Evolutionary conservation across 1,284 basidiomycete genomes (phyloP), one percentile per base, ranked within the genome.

Genomic region (Boletus chippewaensis): DNA sequence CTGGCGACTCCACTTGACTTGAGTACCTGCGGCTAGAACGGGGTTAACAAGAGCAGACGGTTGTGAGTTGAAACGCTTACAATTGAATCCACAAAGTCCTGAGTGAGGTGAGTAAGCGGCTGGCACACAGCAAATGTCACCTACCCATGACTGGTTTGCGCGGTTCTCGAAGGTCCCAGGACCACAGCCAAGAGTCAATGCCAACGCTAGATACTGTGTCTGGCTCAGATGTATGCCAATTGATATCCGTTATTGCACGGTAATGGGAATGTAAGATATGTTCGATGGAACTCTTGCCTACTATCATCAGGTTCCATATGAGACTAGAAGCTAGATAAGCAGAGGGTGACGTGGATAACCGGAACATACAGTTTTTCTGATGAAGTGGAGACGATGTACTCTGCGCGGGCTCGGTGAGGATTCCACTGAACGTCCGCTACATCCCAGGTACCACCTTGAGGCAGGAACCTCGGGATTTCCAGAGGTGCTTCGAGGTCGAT

Each of bases 351-450:
- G 38, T 2, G 9, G 40, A n/a, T 10, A 28, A 28, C 7, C 4
- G 36, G 32, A 28, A 68, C 81, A 26, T 57, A 87, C 74, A 97
- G 79, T 68, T 97, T 96, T 68, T 97, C 92, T 44, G 90, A 91
- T 0, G 91, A 95, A 0, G 96, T 99, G 2, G 92, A 95, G 18
- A 95, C 88, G 47, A 99, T 92, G 62, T 95, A 93, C 60, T 95
- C 85, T 45, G 87, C 83, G 12, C 87, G 82, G 7, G 78, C 74
- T 0, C 81, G 81, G 64, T 98, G 95, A 1, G 95, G 95, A 49
- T 95, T 95, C 95, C 95, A 99, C 66, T 99, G 95, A 3, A 95
- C 85, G 59, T 88, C 95, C 6, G 95, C 95, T 4, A 97, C 93
- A 61, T 96, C 92, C 92, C 95, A 98, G 9, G 90, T 92, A 3